phyloP scores from a whole-genome alignment of 371 early-diverging fungal genomes.

The Mortierella sp. region DNA sequence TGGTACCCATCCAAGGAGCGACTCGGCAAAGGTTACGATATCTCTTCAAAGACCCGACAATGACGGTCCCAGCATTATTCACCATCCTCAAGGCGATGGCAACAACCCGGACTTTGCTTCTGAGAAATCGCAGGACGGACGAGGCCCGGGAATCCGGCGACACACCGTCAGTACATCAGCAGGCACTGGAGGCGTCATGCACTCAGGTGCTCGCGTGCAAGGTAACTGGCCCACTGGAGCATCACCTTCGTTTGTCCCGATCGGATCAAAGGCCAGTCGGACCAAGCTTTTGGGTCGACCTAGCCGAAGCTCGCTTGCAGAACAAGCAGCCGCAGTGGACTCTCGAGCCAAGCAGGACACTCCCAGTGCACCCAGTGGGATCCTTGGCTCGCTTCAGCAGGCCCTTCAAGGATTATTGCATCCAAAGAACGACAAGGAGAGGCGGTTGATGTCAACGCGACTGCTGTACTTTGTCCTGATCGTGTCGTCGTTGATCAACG shows the following conservation, averaged over 20 bases:
- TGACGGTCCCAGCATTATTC: slow-evolving; percentile 28
- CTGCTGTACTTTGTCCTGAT: slow-evolving; percentile 33
- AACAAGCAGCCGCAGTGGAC: background rate
- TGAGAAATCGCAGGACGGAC: slow-evolving; percentile 4
- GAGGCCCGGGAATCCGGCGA: slow-evolving; percentile 30
- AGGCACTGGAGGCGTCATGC: slow-evolving; percentile 3
- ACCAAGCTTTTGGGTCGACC: slow-evolving; percentile 46
- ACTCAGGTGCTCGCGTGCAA: slow-evolving; percentile 31
- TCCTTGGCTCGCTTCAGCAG: slow-evolving; percentile 13
- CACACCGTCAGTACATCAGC: slow-evolving; percentile 49
- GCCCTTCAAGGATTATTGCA: slow-evolving; percentile 5
- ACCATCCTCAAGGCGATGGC: slow-evolving; percentile 23
- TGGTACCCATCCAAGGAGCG: slow-evolving; percentile 4
- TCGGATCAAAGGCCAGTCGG: slow-evolving; percentile 49
- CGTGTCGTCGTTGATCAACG: slow-evolving; percentile 47
- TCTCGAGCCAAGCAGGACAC: background rate
- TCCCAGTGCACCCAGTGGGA: background rate
- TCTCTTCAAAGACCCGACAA: slow-evolving; percentile 45
- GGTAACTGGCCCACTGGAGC: slow-evolving; percentile 52
- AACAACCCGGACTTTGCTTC: slow-evolving; percentile 1
- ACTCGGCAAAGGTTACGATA: slow-evolving; percentile 34
- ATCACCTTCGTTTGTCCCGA: slow-evolving; percentile 28
- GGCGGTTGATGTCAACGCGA: slow-evolving; percentile 15
- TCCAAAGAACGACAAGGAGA: slow-evolving; percentile 24
- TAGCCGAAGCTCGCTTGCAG: slow-evolving; percentile 20